These are phyloP conservation scores for Syzygium jambos DNA, from an alignment of 345 rosid species.

Conservation along the genomic window DNA sequence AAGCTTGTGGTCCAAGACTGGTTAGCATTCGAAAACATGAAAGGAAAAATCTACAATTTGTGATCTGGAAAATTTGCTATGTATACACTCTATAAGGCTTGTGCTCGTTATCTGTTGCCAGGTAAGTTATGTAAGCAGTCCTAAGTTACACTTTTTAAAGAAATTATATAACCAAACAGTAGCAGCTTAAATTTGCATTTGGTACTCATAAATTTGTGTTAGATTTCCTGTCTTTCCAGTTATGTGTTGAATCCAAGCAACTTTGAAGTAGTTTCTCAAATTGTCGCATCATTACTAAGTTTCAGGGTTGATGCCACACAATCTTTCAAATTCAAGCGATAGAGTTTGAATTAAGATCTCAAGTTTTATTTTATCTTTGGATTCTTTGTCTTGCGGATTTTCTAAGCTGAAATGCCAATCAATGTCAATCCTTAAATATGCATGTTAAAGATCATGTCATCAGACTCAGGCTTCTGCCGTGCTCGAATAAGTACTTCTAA, in stretches of 20 bases:
- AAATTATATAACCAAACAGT: not conserved
- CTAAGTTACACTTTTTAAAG: not conserved
- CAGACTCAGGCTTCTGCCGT: not conserved
- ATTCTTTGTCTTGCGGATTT: not conserved
- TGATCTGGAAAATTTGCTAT: not conserved
- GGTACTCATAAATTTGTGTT: not conserved
- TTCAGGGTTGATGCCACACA: not conserved
- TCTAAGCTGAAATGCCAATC: not conserved
- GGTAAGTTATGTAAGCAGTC: not conserved
- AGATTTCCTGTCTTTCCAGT: not conserved
- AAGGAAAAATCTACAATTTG: not conserved
- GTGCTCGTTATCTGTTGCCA: not conserved
- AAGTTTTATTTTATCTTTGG: not conserved
- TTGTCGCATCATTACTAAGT: not conserved
- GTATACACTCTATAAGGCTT: not conserved
- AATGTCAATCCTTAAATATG: not conserved
- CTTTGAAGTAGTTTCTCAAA: not conserved
- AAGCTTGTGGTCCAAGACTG: too few species aligned
- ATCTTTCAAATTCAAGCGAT: not conserved
- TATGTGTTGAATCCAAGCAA: not conserved
- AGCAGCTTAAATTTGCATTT: not conserved
- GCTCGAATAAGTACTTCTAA: not conserved
- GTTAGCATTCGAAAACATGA: too few species aligned
- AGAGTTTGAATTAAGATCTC: not conserved
- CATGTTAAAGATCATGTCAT: not conserved